Conservation (phyloP, 2,329 filamentous ascomycete species). For the Fusarium austroafricanum region DNA sequence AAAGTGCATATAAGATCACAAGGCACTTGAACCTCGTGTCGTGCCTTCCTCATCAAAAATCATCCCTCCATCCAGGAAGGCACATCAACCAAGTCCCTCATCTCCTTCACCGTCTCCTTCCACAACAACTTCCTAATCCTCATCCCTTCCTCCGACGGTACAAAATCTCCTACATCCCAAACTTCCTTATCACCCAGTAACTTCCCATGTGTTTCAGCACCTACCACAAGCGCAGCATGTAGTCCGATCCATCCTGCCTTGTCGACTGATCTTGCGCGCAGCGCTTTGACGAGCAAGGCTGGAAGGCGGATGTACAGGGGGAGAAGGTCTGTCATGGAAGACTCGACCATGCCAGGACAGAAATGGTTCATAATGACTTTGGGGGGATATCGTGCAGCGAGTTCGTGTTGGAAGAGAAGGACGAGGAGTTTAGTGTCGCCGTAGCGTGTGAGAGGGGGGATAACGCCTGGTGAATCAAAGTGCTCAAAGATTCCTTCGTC, state of each 20-base stretch:
- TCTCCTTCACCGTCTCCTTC: slow-evolving; percentile 6
- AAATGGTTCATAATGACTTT: background rate
- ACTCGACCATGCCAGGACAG: slow-evolving; percentile 12
- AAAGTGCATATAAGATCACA: too few species aligned
- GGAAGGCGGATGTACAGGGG: slow-evolving; percentile 27
- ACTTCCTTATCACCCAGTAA: slow-evolving; percentile 22
- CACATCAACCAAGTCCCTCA: background rate
- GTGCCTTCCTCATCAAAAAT: too few species aligned
- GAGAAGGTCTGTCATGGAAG: slow-evolving; percentile 19
- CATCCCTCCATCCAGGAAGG: slow-evolving; percentile 1
- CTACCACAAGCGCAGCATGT: slow-evolving; percentile 31
- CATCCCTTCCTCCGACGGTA: background rate
- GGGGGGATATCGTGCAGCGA: slow-evolving; percentile 11
- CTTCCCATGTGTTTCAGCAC: slow-evolving; percentile 25
- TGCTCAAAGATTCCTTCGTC: background rate
- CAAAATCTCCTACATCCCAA: background rate
- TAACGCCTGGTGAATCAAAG: background rate
- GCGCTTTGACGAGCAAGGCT: background rate
- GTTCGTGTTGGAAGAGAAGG: slow-evolving; percentile 32
- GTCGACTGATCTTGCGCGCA: slow-evolving; percentile 17
- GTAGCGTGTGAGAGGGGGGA: slow-evolving; percentile 2
- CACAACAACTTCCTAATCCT: slow-evolving; percentile 2
- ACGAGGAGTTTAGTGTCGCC: slow-evolving; percentile 18
- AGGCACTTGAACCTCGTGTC: too few species aligned
- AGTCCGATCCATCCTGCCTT: slow-evolving; percentile 31